Evolutionary conservation across 805 yeast genomes (phyloP), one percentile per base, ranked within the genome.

Genomic region (Brettanomyces nanus): DNA sequence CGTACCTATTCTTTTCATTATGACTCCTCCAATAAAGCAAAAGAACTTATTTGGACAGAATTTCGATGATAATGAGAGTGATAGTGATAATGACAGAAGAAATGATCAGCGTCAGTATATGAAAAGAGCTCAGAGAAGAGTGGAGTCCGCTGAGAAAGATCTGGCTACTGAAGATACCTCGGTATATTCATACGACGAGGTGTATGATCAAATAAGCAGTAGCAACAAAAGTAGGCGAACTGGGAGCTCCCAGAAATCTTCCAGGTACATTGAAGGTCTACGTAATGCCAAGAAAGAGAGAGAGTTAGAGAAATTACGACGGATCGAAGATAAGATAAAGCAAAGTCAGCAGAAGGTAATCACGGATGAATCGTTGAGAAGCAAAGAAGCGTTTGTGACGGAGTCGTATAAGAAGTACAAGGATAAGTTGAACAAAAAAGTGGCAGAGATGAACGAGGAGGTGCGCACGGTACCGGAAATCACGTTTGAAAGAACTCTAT

Each of bases 151-250:
- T n/a, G 23, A 27, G 20, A 19, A 23, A 20, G 32, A 30, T 11
- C 33, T 32, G 13, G 33, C 22, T 5, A 28, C 19, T 22, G 38
- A 11, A 36, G 37, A 20, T 31, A 21, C 31, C 10, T 17, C 28
- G 6, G 38, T 40, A 13, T 68, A 62, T 42, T 63, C 58, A 11
- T 72, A 68, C 43, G 79, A 71, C 41, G 75, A 66, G 33, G 66
- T 65, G 1, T 68, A 65, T 39, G 78, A 71, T 29, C 52, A 55
- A 3, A 62, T 71, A 19, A 18, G 19, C 10, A 15, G 11, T 5
- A 15, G 6, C 13, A 30, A 9, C 10, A 23, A 23, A 23, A 11
- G 26, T 23, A 23, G 26, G 26, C 7, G 26, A 7, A 11, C 10
- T 23, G 26, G 26, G 11, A 9, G 7, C 7, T 23, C 26, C 26